A percentile compares a stretch with the other conserved stretches of the same genome.
phyloP scores from a whole-genome alignment of 345 rosid genomes.

The Melastoma malabathricum region DNA sequence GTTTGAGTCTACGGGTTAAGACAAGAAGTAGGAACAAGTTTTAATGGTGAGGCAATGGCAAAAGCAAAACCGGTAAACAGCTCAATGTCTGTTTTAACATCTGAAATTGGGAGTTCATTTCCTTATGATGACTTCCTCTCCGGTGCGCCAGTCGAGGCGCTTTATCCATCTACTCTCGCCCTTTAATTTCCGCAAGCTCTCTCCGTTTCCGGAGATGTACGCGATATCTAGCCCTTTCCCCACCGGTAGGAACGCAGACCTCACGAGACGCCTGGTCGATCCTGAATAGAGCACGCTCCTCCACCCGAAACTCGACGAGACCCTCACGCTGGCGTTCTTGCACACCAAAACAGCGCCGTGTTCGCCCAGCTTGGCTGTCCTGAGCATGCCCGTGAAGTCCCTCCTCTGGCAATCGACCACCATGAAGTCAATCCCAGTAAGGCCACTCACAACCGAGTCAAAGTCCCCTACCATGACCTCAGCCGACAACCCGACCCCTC shows the following conservation, averaged over 20 bases:
- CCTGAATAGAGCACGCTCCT: slow-evolving; percentile 30
- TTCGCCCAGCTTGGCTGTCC: slow-evolving; percentile 37
- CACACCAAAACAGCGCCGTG: slow-evolving; percentile 73
- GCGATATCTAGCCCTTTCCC: slow-evolving; percentile 73
- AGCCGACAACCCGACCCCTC: slow-evolving; percentile 15
- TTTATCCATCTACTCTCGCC: slow-evolving; percentile 63
- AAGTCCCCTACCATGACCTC: slow-evolving; percentile 42
- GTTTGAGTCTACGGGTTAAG: slow-evolving; percentile 4
- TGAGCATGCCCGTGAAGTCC: slow-evolving; percentile 47
- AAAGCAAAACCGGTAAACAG: too few relatives aligned
- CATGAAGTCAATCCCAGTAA: slow-evolving; percentile 56
- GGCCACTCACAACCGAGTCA: slow-evolving; percentile 36
- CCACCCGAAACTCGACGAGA: slow-evolving; percentile 44
- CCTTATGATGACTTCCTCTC: slow-evolving; percentile 65
- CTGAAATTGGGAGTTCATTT: slow-evolving; percentile 8
- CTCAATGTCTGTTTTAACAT: too few relatives aligned
- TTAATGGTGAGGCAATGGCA: too few relatives aligned
- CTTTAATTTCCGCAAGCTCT: slow-evolving; percentile 13
- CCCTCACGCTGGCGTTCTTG: slow-evolving; percentile 45
- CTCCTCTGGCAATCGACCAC: slow-evolving; percentile 53
- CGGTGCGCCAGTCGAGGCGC: slow-evolving; percentile 50
- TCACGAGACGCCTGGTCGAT: slow-evolving; percentile 35
- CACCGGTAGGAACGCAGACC: slow-evolving; percentile 57
- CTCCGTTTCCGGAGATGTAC: slow-evolving; percentile 32
- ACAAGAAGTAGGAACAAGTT: slow-evolving; percentile 5